Evolutionary conservation across 768 basidiomycete species (phyloP).

Genomic region (Tephrocybe rancida): DNA sequence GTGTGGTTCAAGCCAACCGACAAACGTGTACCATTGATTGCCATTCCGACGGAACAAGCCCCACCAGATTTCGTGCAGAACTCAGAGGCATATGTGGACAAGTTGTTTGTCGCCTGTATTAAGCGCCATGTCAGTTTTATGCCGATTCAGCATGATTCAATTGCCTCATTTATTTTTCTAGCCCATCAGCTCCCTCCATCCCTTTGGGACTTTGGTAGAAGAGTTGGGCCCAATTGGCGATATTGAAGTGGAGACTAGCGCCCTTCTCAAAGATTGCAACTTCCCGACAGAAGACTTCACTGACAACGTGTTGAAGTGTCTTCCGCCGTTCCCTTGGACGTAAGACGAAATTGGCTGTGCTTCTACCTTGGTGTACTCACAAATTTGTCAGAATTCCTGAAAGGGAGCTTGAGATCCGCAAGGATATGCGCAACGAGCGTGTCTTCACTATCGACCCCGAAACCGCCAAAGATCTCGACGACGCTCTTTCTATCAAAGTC

Average conservation of each 20-base stretch:
- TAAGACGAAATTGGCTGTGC: constrained; percentile 38
- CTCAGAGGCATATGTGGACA: constrained; percentile 87
- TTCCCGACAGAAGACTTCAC: constrained; percentile 98
- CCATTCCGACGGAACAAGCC: constrained; percentile 98
- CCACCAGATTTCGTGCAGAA: constrained; percentile 95
- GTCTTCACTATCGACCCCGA: constrained; percentile 94
- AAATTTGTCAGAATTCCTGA: constrained; percentile 71
- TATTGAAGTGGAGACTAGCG: constrained; percentile 96
- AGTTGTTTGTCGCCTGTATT: constrained; percentile 96
- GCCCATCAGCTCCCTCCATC: constrained; percentile 96
- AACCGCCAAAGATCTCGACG: constrained; percentile 90
- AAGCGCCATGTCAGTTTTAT: constrained; percentile 83
- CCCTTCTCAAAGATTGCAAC: constrained; percentile 97
- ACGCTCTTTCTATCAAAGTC: constrained; percentile 86
- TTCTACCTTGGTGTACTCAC: constrained; percentile 11
- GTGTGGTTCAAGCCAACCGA: constrained; percentile 99
- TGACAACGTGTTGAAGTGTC: constrained; percentile 92
- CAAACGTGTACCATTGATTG: constrained; percentile 97
- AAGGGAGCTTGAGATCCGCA: constrained; percentile 83
- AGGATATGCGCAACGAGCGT: constrained; percentile 83
- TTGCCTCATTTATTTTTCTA: constrained; percentile 32
- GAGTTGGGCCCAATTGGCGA: constrained; percentile 99
- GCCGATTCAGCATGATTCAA: constrained; percentile 6
- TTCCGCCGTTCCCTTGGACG: constrained; percentile 96
- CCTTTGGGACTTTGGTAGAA: constrained; percentile 97